phyloP scores from a whole-genome alignment of 2,329 filamentous ascomycete genomes.

The Mollisia scopiformis region DNA sequence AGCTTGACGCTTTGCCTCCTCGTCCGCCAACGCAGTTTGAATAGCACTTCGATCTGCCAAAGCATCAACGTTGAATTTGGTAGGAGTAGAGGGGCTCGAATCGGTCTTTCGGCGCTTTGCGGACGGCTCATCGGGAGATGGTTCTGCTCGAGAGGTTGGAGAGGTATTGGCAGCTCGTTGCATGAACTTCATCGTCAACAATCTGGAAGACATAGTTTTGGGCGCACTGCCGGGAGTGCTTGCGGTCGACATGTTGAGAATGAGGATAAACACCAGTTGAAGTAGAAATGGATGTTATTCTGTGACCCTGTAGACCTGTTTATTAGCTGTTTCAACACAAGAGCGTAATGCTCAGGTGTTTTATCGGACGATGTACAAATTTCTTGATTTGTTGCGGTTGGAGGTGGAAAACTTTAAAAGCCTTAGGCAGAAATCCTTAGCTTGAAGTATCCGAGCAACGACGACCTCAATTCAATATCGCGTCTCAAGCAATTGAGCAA shows the following conservation, averaged over 20 bases:
- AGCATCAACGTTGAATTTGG: conserved; percentile 43
- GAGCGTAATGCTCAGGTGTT: conserved; percentile 11
- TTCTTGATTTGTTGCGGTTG: not conserved
- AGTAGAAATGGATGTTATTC: not conserved
- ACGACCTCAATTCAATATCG: conserved; percentile 15
- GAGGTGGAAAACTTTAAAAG: not conserved
- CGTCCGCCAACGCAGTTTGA: conserved; percentile 64
- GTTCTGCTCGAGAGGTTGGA: conserved; percentile 44
- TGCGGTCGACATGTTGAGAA: conserved; percentile 30
- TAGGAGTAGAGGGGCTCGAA: conserved; percentile 34
- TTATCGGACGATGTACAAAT: not conserved
- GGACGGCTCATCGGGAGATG: conserved; percentile 53
- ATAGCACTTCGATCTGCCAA: conserved; percentile 62
- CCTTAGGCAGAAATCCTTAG: conserved; percentile 10
- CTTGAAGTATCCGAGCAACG: conserved; percentile 6
- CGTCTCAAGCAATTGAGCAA: conserved; percentile 29
- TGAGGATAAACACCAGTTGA: not conserved
- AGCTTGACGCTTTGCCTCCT: conserved; percentile 66
- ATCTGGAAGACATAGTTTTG: conserved; percentile 81
- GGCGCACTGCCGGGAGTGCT: conserved; percentile 43
- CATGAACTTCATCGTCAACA: conserved; percentile 98
- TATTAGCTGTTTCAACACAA: not conserved
- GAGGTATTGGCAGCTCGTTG: conserved; percentile 74
- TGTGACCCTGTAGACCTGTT: not conserved
- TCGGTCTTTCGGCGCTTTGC: conserved; percentile 66